Percentiles rank a stretch among this genome's conserved stretches.
Conservation (phyloP, 2,329 filamentous ascomycete species). For the Dryadomyces quercivorus region DNA sequence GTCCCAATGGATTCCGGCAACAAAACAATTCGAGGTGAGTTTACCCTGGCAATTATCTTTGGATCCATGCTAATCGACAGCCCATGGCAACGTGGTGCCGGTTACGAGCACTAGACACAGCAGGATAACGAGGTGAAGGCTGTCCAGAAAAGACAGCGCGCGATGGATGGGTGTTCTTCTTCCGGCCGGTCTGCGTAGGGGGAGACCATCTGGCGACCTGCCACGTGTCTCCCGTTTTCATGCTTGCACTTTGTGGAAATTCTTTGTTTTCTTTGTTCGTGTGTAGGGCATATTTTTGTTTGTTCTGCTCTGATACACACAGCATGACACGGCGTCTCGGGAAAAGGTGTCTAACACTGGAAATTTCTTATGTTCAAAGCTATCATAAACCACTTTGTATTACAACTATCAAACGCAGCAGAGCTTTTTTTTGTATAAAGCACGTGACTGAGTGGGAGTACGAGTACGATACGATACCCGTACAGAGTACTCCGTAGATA, state of each 20-base stretch:
- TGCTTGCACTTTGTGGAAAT: neutral
- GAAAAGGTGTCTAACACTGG: neutral
- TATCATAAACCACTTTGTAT: neutral
- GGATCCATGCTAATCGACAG: slow-evolving; percentile 17
- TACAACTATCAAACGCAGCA: neutral
- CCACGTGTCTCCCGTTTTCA: neutral
- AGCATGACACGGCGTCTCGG: slow-evolving; percentile 8
- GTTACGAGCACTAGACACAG: slow-evolving; percentile 28
- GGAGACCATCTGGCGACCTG: neutral
- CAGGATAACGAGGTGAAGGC: neutral
- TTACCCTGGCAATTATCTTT: neutral
- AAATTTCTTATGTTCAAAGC: slow-evolving; percentile 1
- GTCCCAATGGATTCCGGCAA: slow-evolving; percentile 5
- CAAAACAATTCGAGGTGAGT: slow-evolving; percentile 14
- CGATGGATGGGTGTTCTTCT: neutral
- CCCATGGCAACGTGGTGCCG: slow-evolving; percentile 44
- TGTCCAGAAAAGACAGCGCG: neutral
- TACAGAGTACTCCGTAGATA: neutral
- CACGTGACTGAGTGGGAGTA: neutral
- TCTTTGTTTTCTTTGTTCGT: neutral
- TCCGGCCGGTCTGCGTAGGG: neutral
- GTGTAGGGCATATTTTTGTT: neutral
- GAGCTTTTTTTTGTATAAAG: neutral
- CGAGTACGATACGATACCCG: too few relatives aligned
- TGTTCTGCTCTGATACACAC: slow-evolving; percentile 2